Evolutionary conservation across 495 filamentous ascomycete genomes (phyloP), one percentile per base, ranked within the genome.

Genomic region (Podospora pseudopauciseta): DNA sequence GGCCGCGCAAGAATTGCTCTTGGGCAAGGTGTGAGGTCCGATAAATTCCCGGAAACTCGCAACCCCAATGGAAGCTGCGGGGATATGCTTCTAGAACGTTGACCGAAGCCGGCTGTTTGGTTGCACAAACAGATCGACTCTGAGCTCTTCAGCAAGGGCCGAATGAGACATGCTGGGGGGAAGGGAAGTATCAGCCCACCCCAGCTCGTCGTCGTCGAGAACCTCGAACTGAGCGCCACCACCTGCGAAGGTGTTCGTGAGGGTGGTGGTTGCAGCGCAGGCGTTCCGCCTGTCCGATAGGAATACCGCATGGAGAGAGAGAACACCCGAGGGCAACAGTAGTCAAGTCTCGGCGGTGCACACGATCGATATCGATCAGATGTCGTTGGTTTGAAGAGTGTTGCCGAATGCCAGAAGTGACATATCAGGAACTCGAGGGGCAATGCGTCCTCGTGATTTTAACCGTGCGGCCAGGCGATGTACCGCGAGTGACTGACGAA

Each of bases 11-110:
- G 23, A 58, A 58, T 49, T 49, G 39, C 39, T 49, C 39, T 49
- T 49, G 7, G 39, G 39, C 39, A 49, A 16, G 39, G 39, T 18
- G 39, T 59, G 19, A 59, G 19, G 20, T 19, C 64, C 27, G 56
- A 56, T 15, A 58, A 56, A 44, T 66, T 34, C 53, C 54, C 30
- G 18, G 34, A 56, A 23, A 20, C 44, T 15, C 28, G 26, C 65
- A 57, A 63, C 30, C n/a, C 44, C 23, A 30, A 20, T 39, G 28
- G 63, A 61, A 63, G 34, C 28, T 66, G 69, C 61, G 65, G 72
- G 69, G 70, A 63, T 39, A 64, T 19, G 27, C 57, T 74, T 74
- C 73, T 74, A 74, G 73, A 74, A 74, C 61, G 49, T 56, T 67
- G 60, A 67, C 68, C 64, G 71, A 74, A 74, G 60, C 23, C 66